These are phyloP conservation scores for Uronychia binucleata DNA, from an alignment of 73 alveolate species.

Conservation along the genomic window DNA sequence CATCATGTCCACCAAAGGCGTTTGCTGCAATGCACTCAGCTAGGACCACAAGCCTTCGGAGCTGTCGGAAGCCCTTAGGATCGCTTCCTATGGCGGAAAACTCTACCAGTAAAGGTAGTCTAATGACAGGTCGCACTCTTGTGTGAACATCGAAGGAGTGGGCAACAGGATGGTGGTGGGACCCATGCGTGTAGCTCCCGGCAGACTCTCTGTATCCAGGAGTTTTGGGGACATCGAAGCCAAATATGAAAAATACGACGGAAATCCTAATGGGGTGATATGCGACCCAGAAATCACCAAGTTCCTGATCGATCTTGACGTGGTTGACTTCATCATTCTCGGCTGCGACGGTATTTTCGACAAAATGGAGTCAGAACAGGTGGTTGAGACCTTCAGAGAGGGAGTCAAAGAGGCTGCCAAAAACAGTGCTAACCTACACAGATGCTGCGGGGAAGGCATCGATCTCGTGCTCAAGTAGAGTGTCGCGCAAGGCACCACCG, in stretches of 20 bases:
- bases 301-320: conserved; percentile 51
- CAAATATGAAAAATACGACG: conserved; percentile 60
- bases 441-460: background rate
- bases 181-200: conserved; percentile 79
- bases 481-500: background rate
- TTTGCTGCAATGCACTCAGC: conserved; percentile 8
- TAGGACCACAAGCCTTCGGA: conserved; percentile 27
- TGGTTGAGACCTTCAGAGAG: background rate
- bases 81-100: conserved; percentile 20
- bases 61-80: conserved; percentile 5
- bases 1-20: conserved; percentile 68
- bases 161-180: conserved; percentile 29
- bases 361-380: conserved; percentile 71
- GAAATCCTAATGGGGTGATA: conserved; percentile 73
- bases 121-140: conserved; percentile 28
- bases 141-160: background rate
- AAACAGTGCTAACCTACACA: background rate
- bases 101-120: too few species aligned
- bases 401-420: background rate
- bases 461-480: background rate
- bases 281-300: conserved; percentile 70
- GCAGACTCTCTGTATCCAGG: conserved; percentile 77
- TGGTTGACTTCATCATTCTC: conserved; percentile 68
- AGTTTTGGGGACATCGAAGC: conserved; percentile 86
- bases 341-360: conserved; percentile 90